Base-by-base conservation (phyloP, 2,329 filamentous ascomycete genomes). In the Exophiala sp. region DNA sequence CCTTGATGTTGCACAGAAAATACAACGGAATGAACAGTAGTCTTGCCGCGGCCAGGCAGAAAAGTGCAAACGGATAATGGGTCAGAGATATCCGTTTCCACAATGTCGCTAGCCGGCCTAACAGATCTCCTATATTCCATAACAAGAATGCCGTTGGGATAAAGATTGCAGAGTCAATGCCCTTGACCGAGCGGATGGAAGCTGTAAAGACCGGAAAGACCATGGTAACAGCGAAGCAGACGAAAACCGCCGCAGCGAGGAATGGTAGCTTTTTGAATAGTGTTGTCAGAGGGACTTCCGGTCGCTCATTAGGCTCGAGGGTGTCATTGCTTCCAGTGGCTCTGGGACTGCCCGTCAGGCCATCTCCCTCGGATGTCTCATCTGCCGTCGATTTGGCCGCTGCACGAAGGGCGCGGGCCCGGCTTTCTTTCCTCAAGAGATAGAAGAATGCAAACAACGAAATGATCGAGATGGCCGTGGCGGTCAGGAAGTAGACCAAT, bases 161-260 rank as follows among this genome's bases (percentile, higher is more conserved):
- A 66, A 97, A 98, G 13, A 84, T 82, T 0, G 81, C 75, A 45
- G 81, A 65, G 48, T 69, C 79, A 58, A 94, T 79, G 10, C 76
- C 71, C 10, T 78, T 74, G 52, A 77, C 70, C 2, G 75, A 80
- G 18, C 73, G 57, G 45, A 85, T 83, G 67, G 84, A 81, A 50
- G 77, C 72, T 0, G 93, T 97, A 68, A 94, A 94, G 53, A 97
- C 87, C 1, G 93, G 93, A 72, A 90, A 97, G 65, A 93, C 82
- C 91, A 98, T 97, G 43, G 90, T 90, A 47, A 91, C 71, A 35
- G 77, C 70, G 63, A 97, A 97, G 64, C 84, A 89, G 57, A 90
- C 65, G 61, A 88, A 88, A 11, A 96, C 80, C 6, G 86, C 80
- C n/a, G 76, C 72, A 0, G 88, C 80, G 11, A 89, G 75, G 80